Percentiles rank a stretch among this genome's conserved stretches.
phyloP scores from a whole-genome alignment of 768 basidiomycete species.

The Kwoniella bestiolae region DNA sequence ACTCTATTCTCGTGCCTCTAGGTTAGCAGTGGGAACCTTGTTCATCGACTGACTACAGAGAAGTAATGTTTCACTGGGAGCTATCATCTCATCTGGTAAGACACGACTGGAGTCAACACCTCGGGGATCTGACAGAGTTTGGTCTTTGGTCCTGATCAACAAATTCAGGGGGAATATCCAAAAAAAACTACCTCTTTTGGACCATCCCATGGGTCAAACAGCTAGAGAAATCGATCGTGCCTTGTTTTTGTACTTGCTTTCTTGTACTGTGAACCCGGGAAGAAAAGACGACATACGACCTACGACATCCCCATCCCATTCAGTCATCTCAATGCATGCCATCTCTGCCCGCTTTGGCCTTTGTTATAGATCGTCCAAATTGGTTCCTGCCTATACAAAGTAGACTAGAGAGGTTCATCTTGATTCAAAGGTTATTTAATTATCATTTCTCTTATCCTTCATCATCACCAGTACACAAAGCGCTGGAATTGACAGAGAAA shows the following conservation, averaged over 20 bases:
- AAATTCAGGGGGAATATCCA: not conserved
- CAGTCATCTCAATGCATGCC: not conserved
- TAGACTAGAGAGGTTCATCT: not conserved
- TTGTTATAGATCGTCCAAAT: too few species aligned
- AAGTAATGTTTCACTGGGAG: not conserved
- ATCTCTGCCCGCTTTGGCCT: not conserved
- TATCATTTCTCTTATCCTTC: not conserved
- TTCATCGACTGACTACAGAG: not conserved
- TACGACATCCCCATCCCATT: not conserved
- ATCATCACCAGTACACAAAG: not conserved
- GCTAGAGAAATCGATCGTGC: conserved; percentile 1
- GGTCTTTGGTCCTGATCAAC: conserved; percentile 7
- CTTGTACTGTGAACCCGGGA: not conserved
- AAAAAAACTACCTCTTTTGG: conserved; percentile 7
- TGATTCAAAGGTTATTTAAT: not conserved
- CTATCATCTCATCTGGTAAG: not conserved
- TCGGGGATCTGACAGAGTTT: too few species aligned
- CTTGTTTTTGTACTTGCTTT: not conserved
- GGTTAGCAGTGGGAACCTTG: not conserved
- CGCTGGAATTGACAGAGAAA: not conserved
- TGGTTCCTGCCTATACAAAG: not conserved
- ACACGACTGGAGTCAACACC: not conserved
- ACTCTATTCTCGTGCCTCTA: not conserved
- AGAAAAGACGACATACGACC: not conserved
- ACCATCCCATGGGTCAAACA: not conserved